phyloP scores from a whole-genome alignment of 139 green algal species.

The Coccomyxa sp. region DNA sequence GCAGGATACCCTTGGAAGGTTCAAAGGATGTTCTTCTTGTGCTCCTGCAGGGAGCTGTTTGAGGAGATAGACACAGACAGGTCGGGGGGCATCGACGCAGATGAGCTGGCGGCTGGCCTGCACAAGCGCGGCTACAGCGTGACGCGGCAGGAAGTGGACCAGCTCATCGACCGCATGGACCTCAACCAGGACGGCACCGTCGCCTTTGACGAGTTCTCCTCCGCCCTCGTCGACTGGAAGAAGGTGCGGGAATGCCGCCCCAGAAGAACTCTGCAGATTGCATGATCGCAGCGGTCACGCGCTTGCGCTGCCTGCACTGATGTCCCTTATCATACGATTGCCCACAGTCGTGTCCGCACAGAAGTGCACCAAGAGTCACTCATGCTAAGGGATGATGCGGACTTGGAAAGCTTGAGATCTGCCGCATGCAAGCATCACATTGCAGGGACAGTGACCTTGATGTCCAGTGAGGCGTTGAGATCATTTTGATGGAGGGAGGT shows the following conservation, averaged over 20 bases:
- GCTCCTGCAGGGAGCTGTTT: slow-evolving; percentile 39
- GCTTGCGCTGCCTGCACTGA: too few relatives aligned
- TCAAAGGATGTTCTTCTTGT: not conserved
- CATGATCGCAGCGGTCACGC: too few relatives aligned
- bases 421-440: too few relatives aligned
- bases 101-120: slow-evolving; percentile 71
- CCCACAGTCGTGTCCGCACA: too few relatives aligned
- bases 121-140: slow-evolving; percentile 20
- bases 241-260: slow-evolving; percentile 24
- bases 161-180: slow-evolving; percentile 64
- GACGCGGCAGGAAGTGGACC: slow-evolving; percentile 55
- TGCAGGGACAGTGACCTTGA: too few relatives aligned
- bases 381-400: too few relatives aligned
- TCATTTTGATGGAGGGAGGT: too few relatives aligned
- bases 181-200: slow-evolving; percentile 65
- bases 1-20: too few relatives aligned
- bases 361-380: too few relatives aligned
- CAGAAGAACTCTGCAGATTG: not conserved
- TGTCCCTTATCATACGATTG: too few relatives aligned
- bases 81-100: slow-evolving; percentile 60
- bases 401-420: too few relatives aligned
- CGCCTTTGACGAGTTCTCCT: slow-evolving; percentile 75
- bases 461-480: too few relatives aligned
- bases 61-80: slow-evolving; percentile 64
- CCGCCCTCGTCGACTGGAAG: slow-evolving; percentile 80